A percentile compares a stretch with the other conserved stretches of the same genome.
Evolutionary conservation across 192 early-diverging fungal species (phyloP).

Genomic region (Rhizophagus sp.): DNA sequence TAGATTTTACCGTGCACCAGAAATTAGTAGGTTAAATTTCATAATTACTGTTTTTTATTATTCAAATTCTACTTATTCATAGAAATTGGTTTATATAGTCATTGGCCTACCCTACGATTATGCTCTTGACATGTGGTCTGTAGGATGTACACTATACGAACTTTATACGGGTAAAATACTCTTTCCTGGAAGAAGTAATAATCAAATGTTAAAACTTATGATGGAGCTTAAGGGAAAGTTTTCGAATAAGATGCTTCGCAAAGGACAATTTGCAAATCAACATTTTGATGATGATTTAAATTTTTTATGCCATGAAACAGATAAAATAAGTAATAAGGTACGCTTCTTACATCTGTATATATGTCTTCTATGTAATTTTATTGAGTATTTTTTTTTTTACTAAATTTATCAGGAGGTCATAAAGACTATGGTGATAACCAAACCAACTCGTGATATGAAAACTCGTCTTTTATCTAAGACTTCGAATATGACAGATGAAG

Average conservation of each 20-base stretch:
- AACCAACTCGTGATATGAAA: conserved; percentile 73
- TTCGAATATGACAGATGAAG: conserved; percentile 56
- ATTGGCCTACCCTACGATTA: conserved; percentile 86
- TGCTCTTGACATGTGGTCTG: conserved; percentile 94
- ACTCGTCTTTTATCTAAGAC: conserved; percentile 62
- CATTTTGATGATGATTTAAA: conserved; percentile 85
- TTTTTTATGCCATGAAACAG: conserved; percentile 66
- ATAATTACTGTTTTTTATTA: neutral
- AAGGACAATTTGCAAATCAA: conserved; percentile 77
- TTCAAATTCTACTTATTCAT: neutral
- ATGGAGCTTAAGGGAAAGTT: conserved; percentile 94
- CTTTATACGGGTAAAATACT: conserved; percentile 94
- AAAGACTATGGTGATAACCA: conserved; percentile 62
- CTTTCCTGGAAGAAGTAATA: conserved; percentile 92
- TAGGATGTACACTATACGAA: conserved; percentile 93
- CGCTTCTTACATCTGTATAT: neutral
- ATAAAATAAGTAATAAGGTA: conserved; percentile 59
- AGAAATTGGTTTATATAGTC: conserved; percentile 45
- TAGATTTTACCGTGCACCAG: conserved; percentile 95
- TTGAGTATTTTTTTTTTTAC: neutral
- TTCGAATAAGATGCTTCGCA: conserved; percentile 78
- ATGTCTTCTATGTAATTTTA: neutral
- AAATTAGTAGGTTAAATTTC: conserved; percentile 73
- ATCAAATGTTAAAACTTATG: conserved; percentile 93
- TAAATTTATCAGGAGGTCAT: conserved; percentile 57